A percentile compares a stretch with the other conserved stretches of the same genome.
Conservation (phyloP, 2,329 filamentous ascomycete species). For the Aspergillus nomiae region DNA sequence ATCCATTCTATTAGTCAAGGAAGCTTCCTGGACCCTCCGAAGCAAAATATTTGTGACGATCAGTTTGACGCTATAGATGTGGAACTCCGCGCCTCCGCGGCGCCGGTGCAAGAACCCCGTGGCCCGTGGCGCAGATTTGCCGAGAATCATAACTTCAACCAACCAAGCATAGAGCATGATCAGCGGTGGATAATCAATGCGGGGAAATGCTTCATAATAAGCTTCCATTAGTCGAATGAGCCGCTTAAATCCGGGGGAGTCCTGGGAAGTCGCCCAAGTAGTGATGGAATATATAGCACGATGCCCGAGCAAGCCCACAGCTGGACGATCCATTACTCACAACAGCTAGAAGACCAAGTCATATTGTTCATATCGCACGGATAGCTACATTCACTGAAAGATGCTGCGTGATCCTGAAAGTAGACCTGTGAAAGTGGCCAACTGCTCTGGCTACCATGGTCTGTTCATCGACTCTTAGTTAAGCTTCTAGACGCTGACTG, state of each 20-base stretch:
- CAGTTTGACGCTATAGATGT: not conserved
- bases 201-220: not conserved
- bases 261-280: not conserved
- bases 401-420: constrained; percentile 3
- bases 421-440: constrained; percentile 35
- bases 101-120: not conserved
- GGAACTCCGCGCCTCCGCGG: constrained; percentile 3
- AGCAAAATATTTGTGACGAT: not conserved
- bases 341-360: not conserved
- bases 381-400: not conserved
- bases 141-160: not conserved
- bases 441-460: constrained; percentile 38
- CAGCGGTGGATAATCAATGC: not conserved
- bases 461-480: not conserved
- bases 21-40: not conserved
- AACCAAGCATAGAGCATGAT: not conserved
- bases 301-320: too few relatives aligned
- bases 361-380: not conserved
- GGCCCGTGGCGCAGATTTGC: not conserved
- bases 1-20: not conserved
- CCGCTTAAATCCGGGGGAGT: not conserved
- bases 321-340: not conserved
- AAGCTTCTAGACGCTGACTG: not conserved
- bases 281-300: not conserved
- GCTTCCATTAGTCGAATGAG: not conserved